Evolutionary conservation across 2,329 filamentous ascomycete genomes (phyloP), one percentile per base, ranked within the genome.

Genomic region (Arthrinium phaeospermum): DNA sequence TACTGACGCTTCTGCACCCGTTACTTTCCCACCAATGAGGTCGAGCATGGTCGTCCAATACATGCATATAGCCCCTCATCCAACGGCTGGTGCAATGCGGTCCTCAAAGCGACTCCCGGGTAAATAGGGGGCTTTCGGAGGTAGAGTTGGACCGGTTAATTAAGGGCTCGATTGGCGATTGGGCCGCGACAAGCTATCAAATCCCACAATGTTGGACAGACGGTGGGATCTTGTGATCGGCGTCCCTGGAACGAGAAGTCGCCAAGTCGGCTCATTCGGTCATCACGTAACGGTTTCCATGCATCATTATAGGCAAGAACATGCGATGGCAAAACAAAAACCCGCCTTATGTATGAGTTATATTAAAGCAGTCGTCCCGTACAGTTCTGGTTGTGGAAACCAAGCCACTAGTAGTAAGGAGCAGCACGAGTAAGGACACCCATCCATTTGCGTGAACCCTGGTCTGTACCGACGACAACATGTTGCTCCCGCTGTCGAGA

Each of bases 1-100:
- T 3, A 3, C 2, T 37, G 10, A 41, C 37, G 57, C 22, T 64
- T n/a, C n/a, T 14, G 22, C 19, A 24, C 10, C 19, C 19, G 10
- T 64, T 14, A 37, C 34, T n/a, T 64, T 41, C 57, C 57, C 34
- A 64, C 57, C 57, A 64, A 64, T 64, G 57, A 16, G 30, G 10
- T 41, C 19, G 30, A 6, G 7, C 4, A 41, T 41, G 8, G 10
- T 41, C 57, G 34, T 24, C 34, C 30, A 64, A 64, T 41, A 41
- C 34, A 64, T 41, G 16, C 57, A 41, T n/a, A 4, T 2, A 61
- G 53, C 57, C 57, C 57, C 57, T 64, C 57, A 64, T 64, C 10
- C 10, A 5, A 64, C 2, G 30, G 34, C 57, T 64, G 19, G 30
- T 41, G 19, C 19, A 8, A 41, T 41, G 34, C 57, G 22, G 14